A percentile compares a stretch with the other conserved stretches of the same genome.
These are phyloP conservation scores for Fusarium mundagurra DNA, from an alignment of 2,329 filamentous ascomycete species.

Conservation along the genomic window DNA sequence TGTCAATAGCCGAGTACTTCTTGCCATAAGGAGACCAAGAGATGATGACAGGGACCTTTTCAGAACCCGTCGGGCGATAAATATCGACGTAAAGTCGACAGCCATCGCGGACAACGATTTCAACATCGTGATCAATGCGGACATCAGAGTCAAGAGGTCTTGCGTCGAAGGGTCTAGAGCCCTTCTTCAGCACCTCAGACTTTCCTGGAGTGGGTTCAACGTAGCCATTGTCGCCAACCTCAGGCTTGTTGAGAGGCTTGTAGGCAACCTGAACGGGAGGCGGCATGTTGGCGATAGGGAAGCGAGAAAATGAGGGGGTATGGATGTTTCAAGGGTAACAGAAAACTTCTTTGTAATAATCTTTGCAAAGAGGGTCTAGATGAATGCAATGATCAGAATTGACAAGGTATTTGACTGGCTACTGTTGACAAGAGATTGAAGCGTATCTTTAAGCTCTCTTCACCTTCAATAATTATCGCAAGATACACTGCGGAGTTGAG, in stretches of 20 bases:
- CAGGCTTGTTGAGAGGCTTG: constrained; percentile 34
- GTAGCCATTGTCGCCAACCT: constrained; percentile 34
- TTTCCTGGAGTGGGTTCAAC: constrained; percentile 29
- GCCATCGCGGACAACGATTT: constrained; percentile 34
- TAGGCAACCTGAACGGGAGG: constrained; percentile 38
- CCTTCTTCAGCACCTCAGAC: constrained; percentile 32
- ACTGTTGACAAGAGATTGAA: not conserved
- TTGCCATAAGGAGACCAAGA: constrained; percentile 38
- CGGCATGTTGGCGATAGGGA: constrained; percentile 10
- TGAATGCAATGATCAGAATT: not conserved
- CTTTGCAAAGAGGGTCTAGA: accelerated
- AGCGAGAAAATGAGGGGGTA: accelerated
- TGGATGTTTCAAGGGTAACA: not conserved
- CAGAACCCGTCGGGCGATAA: not conserved
- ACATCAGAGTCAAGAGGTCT: constrained; percentile 34
- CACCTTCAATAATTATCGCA: not conserved
- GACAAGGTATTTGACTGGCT: not conserved
- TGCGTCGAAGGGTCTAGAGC: constrained; percentile 31
- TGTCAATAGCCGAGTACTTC: constrained; percentile 32
- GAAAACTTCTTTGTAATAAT: not conserved
- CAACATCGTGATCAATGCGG: constrained; percentile 37
- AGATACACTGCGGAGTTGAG: not conserved
- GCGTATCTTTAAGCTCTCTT: constrained; percentile 10
- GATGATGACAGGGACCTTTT: constrained; percentile 28
- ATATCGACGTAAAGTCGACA: constrained; percentile 33